phyloP scores from a whole-genome alignment of 108 stramenopile genomes.

The Nitzschia sp. region DNA sequence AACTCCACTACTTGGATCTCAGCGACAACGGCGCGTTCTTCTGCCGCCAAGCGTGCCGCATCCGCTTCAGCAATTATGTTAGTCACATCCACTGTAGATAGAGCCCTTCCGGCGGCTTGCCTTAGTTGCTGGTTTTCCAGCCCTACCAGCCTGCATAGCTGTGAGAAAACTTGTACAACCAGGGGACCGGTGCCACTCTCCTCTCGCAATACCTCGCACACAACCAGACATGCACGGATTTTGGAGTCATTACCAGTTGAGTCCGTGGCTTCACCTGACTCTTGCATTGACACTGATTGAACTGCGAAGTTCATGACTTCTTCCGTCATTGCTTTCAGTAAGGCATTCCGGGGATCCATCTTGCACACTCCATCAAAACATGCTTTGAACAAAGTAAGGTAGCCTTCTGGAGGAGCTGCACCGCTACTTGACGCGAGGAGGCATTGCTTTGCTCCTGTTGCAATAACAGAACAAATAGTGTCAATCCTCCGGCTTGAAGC shows the following conservation, averaged over 20 bases:
- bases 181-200: constrained; percentile 43
- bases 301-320: constrained; percentile 42
- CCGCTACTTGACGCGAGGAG: constrained; percentile 29
- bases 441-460: constrained; percentile 30
- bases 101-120: constrained; percentile 47
- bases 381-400: constrained; percentile 47
- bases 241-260: constrained; percentile 12
- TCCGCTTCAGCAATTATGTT: constrained; percentile 47
- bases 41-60: constrained; percentile 39
- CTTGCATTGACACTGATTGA: neutral
- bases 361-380: constrained; percentile 60
- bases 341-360: constrained; percentile 40
- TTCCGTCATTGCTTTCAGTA: constrained; percentile 40
- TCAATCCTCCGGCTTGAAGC: neutral
- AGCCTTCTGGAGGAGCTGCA: neutral
- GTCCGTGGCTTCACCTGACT: neutral
- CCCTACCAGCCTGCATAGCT: constrained; percentile 55
- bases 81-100: constrained; percentile 44
- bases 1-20: constrained; percentile 33
- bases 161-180: constrained; percentile 54
- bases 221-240: constrained; percentile 41
- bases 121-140: constrained; percentile 51
- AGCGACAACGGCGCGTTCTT: constrained; percentile 50
- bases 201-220: constrained; percentile 57
- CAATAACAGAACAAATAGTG: constrained; percentile 27